A percentile compares a stretch with the other conserved stretches of the same genome.
These are phyloP conservation scores for Heliamphora pulchella DNA, from an alignment of 179 eudicot genomes.

Conservation along the genomic window DNA sequence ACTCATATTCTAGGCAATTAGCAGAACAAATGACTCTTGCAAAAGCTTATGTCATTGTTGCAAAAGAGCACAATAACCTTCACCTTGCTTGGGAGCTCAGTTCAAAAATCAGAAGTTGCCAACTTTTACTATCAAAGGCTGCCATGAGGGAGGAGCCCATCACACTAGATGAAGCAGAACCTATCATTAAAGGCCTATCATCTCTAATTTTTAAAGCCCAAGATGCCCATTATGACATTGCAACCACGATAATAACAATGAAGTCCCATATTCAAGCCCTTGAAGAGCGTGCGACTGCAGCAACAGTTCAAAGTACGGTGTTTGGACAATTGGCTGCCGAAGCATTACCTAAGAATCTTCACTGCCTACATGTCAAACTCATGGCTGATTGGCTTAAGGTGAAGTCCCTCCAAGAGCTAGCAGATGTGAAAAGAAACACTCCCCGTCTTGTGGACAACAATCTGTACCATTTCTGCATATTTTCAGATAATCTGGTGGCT, in stretches of 20 bases:
- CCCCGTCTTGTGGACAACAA: conserved; percentile 64
- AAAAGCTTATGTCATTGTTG: conserved; percentile 70
- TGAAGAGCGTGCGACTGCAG: conserved; percentile 71
- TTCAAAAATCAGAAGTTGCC: conserved; percentile 62
- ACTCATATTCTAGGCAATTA: conserved; percentile 65
- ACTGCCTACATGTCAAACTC: conserved; percentile 52
- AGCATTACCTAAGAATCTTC: conserved; percentile 58
- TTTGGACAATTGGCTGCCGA: conserved; percentile 72
- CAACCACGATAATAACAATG: conserved; percentile 77
- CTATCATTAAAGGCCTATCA: conserved; percentile 45
- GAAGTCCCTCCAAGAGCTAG: conserved; percentile 32
- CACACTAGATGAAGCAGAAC: conserved; percentile 53
- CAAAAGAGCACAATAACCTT: conserved; percentile 74
- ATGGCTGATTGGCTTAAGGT: conserved; percentile 50
- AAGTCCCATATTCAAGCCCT: conserved; percentile 88
- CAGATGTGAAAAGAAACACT: conserved; percentile 48
- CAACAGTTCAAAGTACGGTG: conserved; percentile 50
- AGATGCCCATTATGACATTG: conserved; percentile 74
- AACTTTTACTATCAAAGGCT: conserved; percentile 65
- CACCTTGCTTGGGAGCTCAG: conserved; percentile 83
- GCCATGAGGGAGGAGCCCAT: conserved; percentile 63
- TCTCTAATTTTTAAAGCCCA: conserved; percentile 63
- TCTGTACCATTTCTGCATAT: conserved; percentile 70
- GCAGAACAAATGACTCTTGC: conserved; percentile 75
- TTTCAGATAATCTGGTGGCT: conserved; percentile 65